Base-by-base conservation (phyloP, 306 rosid species). In the Casuarina glauca region DNA sequence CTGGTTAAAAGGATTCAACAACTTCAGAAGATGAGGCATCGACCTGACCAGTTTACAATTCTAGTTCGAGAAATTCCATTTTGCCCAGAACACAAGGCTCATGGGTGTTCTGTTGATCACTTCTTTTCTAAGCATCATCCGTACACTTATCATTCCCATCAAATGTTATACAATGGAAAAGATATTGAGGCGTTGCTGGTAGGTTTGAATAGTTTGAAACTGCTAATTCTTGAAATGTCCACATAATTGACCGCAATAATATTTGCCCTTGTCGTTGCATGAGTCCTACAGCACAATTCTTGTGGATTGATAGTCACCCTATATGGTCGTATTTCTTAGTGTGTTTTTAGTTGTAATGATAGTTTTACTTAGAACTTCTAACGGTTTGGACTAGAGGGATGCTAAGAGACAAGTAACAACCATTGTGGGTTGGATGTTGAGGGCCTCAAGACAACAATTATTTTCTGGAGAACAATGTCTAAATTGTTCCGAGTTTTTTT, bases 11-110 rank as follows among this genome's bases (percentile, higher is more conserved):
- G 97, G 84, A 83, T 86, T 83, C 86, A 88, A 50, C 95, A 86
- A 50, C 86, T 89, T 76, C 88, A 73, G 69, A 89, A 75, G 63
- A 78, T 82, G 46, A 89, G 86, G 82, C 77, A 89, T 75, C 90
- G 86, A 61, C 89, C 98, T 26, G 93, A 94, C 79, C 98, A 83
- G 74, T 94, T 89, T 81, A 92, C 96, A 38, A 79, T 92, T 64
- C 62, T 90, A 41, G 97, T 89, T 85, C 91, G 91, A 26, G 93
- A 89, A 85, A 85, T 94, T 88, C 98, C 97, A 20, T 58, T 88
- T 48, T 92, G 98, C 85, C 48, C 2, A n/a, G 82, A 92, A 76
- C 93, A 92, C 83, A 85, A 84, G 82, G 87, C 89, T 53, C 87
- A 16, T 0, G 91, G 87, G 55, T 90, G 97, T 79, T 87, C 61